These are phyloP conservation scores for Lotmaria passim DNA, from an alignment of 208 protist species.

Conservation along the genomic window DNA sequence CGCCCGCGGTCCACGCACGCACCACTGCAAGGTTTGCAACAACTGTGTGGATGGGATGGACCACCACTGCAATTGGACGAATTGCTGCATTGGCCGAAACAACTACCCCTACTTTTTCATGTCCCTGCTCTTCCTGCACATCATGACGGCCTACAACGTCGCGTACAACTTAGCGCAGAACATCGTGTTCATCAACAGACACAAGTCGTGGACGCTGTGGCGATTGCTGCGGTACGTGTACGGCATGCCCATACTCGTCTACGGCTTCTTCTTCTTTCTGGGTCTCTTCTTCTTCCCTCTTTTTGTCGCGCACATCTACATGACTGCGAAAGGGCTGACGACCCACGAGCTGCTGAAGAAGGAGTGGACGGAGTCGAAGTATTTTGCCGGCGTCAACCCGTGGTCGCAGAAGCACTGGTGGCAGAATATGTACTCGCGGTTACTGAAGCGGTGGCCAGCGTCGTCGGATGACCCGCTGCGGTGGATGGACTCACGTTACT, in stretches of 20 bases:
- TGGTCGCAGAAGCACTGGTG: conserved; percentile 48
- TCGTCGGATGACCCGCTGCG: conserved; percentile 19
- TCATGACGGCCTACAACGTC: conserved; percentile 44
- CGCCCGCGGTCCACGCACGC: conserved; percentile 57
- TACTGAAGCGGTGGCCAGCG: conserved; percentile 26
- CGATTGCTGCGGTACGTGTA: conserved; percentile 27
- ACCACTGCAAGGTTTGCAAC: conserved; percentile 66
- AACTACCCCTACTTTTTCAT: conserved; percentile 70
- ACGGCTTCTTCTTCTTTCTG: conserved; percentile 38
- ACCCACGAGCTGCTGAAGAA: conserved; percentile 51
- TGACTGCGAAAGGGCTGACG: conserved; percentile 45
- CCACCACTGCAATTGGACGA: conserved; percentile 75
- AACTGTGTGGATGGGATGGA: conserved; percentile 69
- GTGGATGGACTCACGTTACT: conserved; percentile 45
- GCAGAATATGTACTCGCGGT: conserved; percentile 27
- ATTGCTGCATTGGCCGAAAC: conserved; percentile 60
- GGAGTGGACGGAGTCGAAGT: conserved; percentile 31
- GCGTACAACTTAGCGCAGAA: conserved; percentile 38
- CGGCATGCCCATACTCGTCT: conserved; percentile 46
- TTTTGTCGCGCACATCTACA: conserved; percentile 41
- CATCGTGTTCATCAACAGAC: conserved; percentile 31
- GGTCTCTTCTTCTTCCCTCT: conserved; percentile 54
- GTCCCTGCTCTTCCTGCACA: conserved; percentile 42
- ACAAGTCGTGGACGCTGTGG: conserved; percentile 27
- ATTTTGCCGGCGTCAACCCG: conserved; percentile 55